These are phyloP conservation scores for Steccherinum ochraceum DNA, from an alignment of 768 basidiomycete species.

Conservation along the genomic window DNA sequence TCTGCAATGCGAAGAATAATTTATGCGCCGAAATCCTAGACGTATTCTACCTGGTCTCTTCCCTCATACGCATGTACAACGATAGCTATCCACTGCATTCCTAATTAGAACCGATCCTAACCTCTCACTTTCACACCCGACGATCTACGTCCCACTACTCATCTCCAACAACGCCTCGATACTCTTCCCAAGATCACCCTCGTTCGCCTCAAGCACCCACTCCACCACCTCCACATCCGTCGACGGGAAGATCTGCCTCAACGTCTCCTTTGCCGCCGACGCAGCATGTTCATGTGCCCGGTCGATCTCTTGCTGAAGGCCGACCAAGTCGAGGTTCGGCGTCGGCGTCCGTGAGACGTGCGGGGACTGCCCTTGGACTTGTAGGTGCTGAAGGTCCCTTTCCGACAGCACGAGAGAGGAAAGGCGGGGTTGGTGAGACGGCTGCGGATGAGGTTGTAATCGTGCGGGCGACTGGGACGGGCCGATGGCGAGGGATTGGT, in stretches of 20 bases:
- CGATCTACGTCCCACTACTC: slow-evolving; percentile 30
- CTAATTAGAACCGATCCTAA: no score
- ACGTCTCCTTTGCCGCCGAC: slow-evolving; percentile 65
- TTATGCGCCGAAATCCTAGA: no score
- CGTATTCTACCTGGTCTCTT: no score
- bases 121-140: no score
- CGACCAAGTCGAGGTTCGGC: slow-evolving; percentile 61
- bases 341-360: slow-evolving; percentile 66
- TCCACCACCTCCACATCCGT: slow-evolving; percentile 81
- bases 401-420: slow-evolving; percentile 36
- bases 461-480: slow-evolving; percentile 33
- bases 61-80: no score
- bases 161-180: slow-evolving; percentile 85
- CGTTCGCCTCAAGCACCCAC: slow-evolving; percentile 85
- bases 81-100: no score
- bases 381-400: slow-evolving; percentile 10
- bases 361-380: slow-evolving; percentile 13
- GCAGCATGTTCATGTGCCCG: slow-evolving; percentile 67
- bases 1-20: no score
- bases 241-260: slow-evolving; percentile 84
- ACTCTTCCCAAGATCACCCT: slow-evolving; percentile 82
- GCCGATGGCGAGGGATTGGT: slow-evolving; percentile 43
- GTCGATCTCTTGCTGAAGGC: slow-evolving; percentile 74
- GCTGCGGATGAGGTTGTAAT: not conserved
- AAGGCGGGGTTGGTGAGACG: slow-evolving; percentile 22